Conservation (phyloP, 164 flowering plant species). For the Nymphaea colorata region DNA sequence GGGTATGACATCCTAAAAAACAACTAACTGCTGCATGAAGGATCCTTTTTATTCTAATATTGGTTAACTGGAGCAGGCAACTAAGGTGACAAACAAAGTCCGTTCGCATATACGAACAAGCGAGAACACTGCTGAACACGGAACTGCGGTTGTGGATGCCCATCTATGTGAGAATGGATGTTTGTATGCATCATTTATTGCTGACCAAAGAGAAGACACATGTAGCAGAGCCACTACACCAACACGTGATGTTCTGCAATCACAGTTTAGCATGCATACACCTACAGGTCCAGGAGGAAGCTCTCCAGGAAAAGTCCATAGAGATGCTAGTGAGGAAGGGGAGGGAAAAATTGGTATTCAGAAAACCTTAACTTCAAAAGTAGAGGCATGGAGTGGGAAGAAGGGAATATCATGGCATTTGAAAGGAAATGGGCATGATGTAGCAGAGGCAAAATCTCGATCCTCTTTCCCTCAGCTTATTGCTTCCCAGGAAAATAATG, state of each 20-base stretch:
- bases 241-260: constrained; percentile 43
- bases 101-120: constrained; percentile 45
- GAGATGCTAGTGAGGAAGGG: constrained; percentile 51
- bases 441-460: constrained; percentile 29
- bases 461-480: constrained; percentile 51
- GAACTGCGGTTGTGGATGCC: constrained; percentile 54
- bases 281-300: constrained; percentile 29
- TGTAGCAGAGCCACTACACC: constrained; percentile 96
- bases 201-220: constrained; percentile 72
- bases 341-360: constrained; percentile 62
- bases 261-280: constrained; percentile 39
- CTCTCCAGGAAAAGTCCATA: constrained; percentile 21
- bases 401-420: constrained; percentile 76
- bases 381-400: constrained; percentile 82
- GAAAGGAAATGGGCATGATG: constrained; percentile 57
- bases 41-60: constrained; percentile 8
- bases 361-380: constrained; percentile 61
- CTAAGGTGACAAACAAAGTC: constrained; percentile 78
- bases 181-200: constrained; percentile 19
- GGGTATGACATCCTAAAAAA: background rate
- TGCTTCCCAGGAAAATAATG: constrained; percentile 44
- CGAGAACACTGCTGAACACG: constrained; percentile 25
- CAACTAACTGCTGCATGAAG: background rate
- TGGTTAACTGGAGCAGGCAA: constrained; percentile 35
- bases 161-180: constrained; percentile 49